Percentiles rank a stretch among this genome's conserved stretches.
Evolutionary conservation across 169 alveolate genomes (phyloP).

Genomic region (Plasmodium falciparum): DNA sequence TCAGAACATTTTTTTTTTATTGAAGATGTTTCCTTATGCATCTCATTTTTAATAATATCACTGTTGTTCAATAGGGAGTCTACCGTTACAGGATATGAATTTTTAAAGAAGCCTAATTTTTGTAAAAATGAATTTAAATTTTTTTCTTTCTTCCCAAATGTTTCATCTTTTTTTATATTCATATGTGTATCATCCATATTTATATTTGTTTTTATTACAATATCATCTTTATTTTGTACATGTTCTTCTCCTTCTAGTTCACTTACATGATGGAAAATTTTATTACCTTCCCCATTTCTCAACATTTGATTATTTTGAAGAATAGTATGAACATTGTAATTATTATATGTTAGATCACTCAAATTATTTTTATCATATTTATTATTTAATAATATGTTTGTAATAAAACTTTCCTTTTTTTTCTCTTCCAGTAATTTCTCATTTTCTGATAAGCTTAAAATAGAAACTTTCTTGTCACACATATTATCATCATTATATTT

Average conservation of each 20-base stretch:
- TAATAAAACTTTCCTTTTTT: neutral
- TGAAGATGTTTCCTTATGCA: neutral
- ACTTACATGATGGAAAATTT: neutral
- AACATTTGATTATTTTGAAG: neutral
- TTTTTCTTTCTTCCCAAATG: slow-evolving; percentile 21
- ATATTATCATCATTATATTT: neutral
- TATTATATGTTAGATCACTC: neutral
- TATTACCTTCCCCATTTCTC: neutral
- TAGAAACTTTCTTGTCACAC: neutral
- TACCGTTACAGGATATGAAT: neutral
- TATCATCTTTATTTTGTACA: neutral
- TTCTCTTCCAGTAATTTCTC: neutral
- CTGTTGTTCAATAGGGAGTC: neutral
- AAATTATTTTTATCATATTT: neutral
- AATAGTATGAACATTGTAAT: neutral
- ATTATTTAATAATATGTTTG: neutral
- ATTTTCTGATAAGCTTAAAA: neutral
- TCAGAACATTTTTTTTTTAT: no score
- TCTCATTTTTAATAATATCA: neutral
- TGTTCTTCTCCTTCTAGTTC: neutral
- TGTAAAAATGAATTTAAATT: slow-evolving; percentile 52
- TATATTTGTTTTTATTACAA: neutral
- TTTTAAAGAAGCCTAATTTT: slow-evolving; percentile 59
- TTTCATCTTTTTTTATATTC: neutral
- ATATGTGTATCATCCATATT: neutral